Base-by-base conservation (phyloP, 495 filamentous ascomycete species). In the Letharia columbiana region DNA sequence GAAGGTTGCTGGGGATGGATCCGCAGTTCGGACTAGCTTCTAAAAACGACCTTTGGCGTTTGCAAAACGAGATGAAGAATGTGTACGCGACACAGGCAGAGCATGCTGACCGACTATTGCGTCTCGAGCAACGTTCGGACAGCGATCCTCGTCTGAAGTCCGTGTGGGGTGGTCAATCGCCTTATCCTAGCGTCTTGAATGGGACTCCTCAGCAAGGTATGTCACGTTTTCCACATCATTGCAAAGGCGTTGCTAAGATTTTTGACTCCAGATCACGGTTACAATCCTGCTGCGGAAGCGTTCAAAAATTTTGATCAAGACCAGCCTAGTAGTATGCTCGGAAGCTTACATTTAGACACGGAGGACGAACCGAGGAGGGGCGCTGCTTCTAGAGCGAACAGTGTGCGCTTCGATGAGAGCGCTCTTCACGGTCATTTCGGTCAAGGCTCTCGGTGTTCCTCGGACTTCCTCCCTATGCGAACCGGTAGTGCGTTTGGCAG, bases 361-460 rank as follows among this genome's bases (percentile, higher is more conserved):
- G 93, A 96, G 66, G 91, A 98, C 52, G 92, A 97, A 73, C 95
- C 93, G 5, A 83, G 95, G 65, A 84, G 95, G 64, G 94, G 94
- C 9, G 87, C 54, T 37, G 54, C 91, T 41, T 98, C 95, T 40
- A 83, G 94, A 68, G 94, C 94, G 31, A 98, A 98, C 72, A 98
- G 95, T 75, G 94, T 98, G 68, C 89, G 94, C n/a, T 98, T 98
- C 71, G 94, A 98, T 73, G 92, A 97, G 74, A 96, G 91, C 72
- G 93, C 95, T 4, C 85, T 96, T 65, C 92, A 96, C 68, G 90
- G 91, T 60, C 90, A 89, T 71, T 96, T 92, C 81, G 88, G 87
- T 45, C 91, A 93, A 67, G 85, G 87, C 54, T 88, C 85, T 68
- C 86, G 92, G 39, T 85, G 89, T 62, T 92, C 88, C 35, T 84